phyloP scores from a whole-genome alignment of 768 basidiomycete species.

The Crassisporium funariophilum region DNA sequence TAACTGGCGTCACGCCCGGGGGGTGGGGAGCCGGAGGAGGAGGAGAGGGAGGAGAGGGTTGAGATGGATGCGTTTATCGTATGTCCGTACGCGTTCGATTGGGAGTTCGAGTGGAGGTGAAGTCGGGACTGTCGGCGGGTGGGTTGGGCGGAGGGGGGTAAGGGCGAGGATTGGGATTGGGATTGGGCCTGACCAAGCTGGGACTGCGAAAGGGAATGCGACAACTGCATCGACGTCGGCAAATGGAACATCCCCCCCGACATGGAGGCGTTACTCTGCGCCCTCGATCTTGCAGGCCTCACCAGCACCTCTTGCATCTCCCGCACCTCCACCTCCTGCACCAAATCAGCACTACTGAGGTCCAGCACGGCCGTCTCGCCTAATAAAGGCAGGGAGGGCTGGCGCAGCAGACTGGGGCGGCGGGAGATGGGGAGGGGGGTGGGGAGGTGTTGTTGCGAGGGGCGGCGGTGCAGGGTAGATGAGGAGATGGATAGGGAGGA shows the following conservation, averaged over 20 bases:
- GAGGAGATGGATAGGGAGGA: no score
- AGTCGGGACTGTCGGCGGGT: slow-evolving; percentile 18
- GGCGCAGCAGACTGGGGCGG: neutral
- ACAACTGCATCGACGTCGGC: neutral
- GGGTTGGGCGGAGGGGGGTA: slow-evolving; percentile 17
- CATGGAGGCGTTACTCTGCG: neutral
- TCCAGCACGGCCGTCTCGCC: no score
- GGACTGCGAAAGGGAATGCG: neutral
- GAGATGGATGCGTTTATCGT: neutral
- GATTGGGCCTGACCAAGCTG: neutral
- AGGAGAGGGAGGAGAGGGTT: no score
- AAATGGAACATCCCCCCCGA: slow-evolving; percentile 1
- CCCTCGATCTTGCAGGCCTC: neutral
- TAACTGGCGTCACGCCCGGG: no score
- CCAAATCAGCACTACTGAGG: no score
- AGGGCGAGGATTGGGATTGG: slow-evolving; percentile 11
- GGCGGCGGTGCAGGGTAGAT: neutral
- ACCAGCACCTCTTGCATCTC: no score
- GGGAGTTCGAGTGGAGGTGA: neutral
- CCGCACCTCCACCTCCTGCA: no score
- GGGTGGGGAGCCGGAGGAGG: no score
- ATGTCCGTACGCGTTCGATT: neutral
- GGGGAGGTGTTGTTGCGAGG: neutral
- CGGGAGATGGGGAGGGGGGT: neutral
- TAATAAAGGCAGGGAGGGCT: slow-evolving; percentile 1